Conservation (phyloP, 495 filamentous ascomycete genomes). For the Penicillium nucicola region DNA sequence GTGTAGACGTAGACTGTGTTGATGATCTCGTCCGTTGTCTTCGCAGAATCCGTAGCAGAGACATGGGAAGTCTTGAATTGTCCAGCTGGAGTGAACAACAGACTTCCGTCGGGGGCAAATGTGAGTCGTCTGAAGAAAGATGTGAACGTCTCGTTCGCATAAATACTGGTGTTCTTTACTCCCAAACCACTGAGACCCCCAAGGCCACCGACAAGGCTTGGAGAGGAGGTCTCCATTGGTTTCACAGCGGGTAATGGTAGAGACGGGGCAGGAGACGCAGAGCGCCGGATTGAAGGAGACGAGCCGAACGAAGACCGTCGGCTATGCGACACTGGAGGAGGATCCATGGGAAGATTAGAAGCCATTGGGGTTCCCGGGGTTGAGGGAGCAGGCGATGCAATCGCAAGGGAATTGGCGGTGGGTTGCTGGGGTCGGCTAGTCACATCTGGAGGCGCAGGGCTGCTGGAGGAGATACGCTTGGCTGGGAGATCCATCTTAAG, state of each 20-base stretch:
- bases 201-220: conserved; percentile 54
- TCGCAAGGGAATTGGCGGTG: conserved; percentile 53
- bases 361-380: conserved; percentile 94
- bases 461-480: conserved; percentile 85
- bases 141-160: conserved; percentile 95
- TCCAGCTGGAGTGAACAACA: conserved; percentile 93
- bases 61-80: conserved; percentile 85
- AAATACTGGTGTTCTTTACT: conserved; percentile 81
- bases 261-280: conserved; percentile 92
- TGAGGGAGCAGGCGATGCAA: conserved; percentile 83
- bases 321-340: conserved; percentile 86
- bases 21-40: conserved; percentile 77
- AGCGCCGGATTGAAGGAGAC: conserved; percentile 76
- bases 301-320: conserved; percentile 94
- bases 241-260: conserved; percentile 95
- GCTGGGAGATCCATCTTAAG: conserved; percentile 88
- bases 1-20: conserved; percentile 99
- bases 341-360: conserved; percentile 92
- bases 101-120: conserved; percentile 91
- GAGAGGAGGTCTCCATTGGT: conserved; percentile 83
- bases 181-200: conserved; percentile 27
- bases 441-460: conserved; percentile 86
- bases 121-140: conserved; percentile 95
- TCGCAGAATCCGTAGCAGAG: conserved; percentile 61
- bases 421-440: conserved; percentile 53